These are phyloP conservation scores for Ilyonectria sp. DNA, from an alignment of 2,329 filamentous ascomycete species.

Conservation along the genomic window DNA sequence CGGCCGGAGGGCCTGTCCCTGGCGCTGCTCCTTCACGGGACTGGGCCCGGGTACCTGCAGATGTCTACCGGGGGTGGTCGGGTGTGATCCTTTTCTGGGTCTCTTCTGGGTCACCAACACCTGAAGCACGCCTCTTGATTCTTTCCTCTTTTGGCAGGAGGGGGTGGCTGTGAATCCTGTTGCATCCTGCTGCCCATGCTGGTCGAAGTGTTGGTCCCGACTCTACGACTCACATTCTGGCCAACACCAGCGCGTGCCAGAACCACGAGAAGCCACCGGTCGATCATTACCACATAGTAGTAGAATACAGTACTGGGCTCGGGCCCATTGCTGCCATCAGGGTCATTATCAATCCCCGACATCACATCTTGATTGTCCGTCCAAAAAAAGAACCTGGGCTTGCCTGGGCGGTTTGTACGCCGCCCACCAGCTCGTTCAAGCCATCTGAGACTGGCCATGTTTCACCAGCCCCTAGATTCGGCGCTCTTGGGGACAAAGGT, in stretches of 20 bases:
- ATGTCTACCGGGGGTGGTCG: not conserved
- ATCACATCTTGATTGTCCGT: not conserved
- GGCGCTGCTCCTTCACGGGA: not conserved
- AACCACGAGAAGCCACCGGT: not conserved
- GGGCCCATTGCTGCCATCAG: not conserved
- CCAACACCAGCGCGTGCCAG: not conserved
- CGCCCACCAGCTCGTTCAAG: not conserved
- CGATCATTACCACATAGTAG: not conserved
- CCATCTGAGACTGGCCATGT: conserved; percentile 23
- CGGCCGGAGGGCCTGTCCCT: not conserved
- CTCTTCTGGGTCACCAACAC: not conserved
- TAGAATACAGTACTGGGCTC: not conserved
- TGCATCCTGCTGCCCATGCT: not conserved
- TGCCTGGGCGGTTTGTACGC: not conserved
- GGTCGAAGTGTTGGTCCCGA: not conserved
- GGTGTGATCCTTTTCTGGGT: conserved; percentile 10
- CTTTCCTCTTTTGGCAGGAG: conserved; percentile 10
- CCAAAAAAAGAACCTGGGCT: not conserved
- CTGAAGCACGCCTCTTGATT: conserved; percentile 6
- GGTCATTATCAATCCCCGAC: not conserved
- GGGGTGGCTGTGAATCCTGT: conserved; percentile 16
- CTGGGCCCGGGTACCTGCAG: conserved; percentile 14
- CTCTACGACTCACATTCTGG: conserved; percentile 3
- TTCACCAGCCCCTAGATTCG: conserved; percentile 18
- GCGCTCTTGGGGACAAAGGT: conserved; percentile 1